Percentiles rank a stretch among this genome's conserved stretches.
phyloP scores from a whole-genome alignment of 768 basidiomycete species.

The Termitomyces eurrhizus region DNA sequence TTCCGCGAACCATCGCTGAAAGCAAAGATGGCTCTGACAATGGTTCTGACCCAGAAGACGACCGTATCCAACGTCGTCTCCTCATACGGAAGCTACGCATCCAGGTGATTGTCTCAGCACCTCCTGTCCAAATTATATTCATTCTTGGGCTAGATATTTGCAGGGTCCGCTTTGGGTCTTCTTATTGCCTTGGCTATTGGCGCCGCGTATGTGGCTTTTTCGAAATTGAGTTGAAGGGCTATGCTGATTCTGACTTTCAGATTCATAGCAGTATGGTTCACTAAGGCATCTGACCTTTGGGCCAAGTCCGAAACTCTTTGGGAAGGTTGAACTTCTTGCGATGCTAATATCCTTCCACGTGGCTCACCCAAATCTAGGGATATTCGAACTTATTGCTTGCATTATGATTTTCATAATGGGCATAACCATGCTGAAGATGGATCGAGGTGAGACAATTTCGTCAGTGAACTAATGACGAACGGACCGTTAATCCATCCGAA shows the following conservation, averaged over 20 bases:
- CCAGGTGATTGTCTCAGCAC: conserved; percentile 36
- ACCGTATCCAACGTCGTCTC: conserved; percentile 30
- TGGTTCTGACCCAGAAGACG: conserved; percentile 21
- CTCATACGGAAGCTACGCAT: conserved; percentile 67
- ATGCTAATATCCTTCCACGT: neutral
- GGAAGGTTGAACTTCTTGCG: conserved; percentile 63
- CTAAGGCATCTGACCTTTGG: conserved; percentile 83
- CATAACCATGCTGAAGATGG: conserved; percentile 92
- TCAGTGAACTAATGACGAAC: too few relatives aligned
- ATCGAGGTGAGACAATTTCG: conserved; percentile 42
- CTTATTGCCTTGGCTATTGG: conserved; percentile 79
- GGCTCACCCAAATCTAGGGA: conserved; percentile 34
- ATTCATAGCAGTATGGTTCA: conserved; percentile 95
- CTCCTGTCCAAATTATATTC: neutral
- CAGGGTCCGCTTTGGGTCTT: conserved; percentile 74
- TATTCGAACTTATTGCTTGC: conserved; percentile 66
- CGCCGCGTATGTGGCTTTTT: conserved; percentile 49
- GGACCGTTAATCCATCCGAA: neutral
- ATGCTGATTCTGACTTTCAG: conserved; percentile 17
- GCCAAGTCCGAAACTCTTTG: conserved; percentile 80
- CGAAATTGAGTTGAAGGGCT: neutral
- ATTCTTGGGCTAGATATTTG: conserved; percentile 53
- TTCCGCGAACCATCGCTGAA: conserved; percentile 7
- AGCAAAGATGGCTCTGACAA: conserved; percentile 24
- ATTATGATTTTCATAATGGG: conserved; percentile 93